Evolutionary conservation across 2,329 filamentous ascomycete species (phyloP).

Genomic region (Diaporthe sp.): DNA sequence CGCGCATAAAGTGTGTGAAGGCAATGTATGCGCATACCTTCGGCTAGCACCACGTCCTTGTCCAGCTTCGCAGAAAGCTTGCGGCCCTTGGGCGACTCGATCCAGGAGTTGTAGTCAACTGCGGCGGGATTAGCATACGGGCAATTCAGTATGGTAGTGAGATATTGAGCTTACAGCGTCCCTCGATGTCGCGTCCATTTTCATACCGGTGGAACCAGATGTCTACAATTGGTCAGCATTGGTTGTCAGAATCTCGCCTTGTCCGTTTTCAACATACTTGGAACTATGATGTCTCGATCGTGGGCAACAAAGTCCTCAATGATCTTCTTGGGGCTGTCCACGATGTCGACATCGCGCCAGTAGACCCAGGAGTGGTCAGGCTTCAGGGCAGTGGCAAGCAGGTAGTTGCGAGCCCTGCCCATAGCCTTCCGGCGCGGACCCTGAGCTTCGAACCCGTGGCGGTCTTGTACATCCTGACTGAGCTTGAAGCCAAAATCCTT

Average conservation of each 20-base stretch:
- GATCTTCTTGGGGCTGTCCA: slow-evolving; percentile 87
- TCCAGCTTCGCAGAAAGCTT: slow-evolving; percentile 79
- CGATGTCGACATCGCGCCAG: slow-evolving; percentile 97
- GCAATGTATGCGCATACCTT: slow-evolving; percentile 69
- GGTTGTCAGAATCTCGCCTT: background rate
- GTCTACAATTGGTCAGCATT: slow-evolving; percentile 68
- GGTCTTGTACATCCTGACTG: slow-evolving; percentile 84
- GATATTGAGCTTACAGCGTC: slow-evolving; percentile 78
- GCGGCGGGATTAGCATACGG: slow-evolving; percentile 30
- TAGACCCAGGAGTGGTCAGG: slow-evolving; percentile 98
- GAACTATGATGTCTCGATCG: slow-evolving; percentile 91
- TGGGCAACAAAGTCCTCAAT: slow-evolving; percentile 96
- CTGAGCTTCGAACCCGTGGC: slow-evolving; percentile 89
- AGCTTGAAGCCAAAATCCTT: slow-evolving; percentile 87
- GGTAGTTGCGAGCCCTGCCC: slow-evolving; percentile 91
- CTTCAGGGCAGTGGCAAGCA: slow-evolving; percentile 86
- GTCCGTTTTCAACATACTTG: slow-evolving; percentile 75
- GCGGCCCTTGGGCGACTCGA: slow-evolving; percentile 88
- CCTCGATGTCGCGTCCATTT: slow-evolving; percentile 88
- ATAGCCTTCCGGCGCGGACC: slow-evolving; percentile 91
- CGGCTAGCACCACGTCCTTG: slow-evolving; percentile 87
- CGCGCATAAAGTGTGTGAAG: background rate
- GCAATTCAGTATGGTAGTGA: no score
- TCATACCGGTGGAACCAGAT: slow-evolving; percentile 96
- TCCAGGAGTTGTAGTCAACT: slow-evolving; percentile 99